A percentile compares a stretch with the other conserved stretches of the same genome.
Conservation (phyloP, 1,139 yeast species). For the Geotrichum fermentans region DNA sequence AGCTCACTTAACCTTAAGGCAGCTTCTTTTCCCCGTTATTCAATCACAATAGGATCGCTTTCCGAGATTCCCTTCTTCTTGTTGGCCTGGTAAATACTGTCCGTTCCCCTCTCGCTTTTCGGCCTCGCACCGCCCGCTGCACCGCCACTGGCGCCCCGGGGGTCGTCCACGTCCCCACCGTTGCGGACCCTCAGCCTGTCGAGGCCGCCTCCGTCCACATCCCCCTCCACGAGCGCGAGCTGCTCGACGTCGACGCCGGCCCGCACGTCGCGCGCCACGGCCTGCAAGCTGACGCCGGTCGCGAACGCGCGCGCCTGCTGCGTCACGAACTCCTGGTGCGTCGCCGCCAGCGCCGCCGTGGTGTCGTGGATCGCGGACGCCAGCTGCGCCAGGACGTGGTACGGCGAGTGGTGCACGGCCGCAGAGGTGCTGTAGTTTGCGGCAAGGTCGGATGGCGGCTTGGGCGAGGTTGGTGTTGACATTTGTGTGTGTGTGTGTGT, state of each 20-base stretch:
- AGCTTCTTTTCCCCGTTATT: too few species aligned
- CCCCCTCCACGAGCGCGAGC: constrained; percentile 5
- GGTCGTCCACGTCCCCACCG: not conserved
- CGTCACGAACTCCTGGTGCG: constrained; percentile 19
- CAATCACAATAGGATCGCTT: constrained; percentile 11
- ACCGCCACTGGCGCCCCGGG: not conserved
- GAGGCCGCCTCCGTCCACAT: not conserved
- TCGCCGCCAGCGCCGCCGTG: constrained; percentile 6
- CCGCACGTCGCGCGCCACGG: constrained; percentile 16
- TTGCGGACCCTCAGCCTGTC: not conserved
- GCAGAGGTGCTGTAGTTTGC: constrained; percentile 1
- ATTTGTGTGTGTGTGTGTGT: not conserved
- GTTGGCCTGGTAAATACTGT: constrained; percentile 7
- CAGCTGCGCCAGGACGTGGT: constrained; percentile 11
- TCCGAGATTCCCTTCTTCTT: not conserved
- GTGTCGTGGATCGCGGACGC: constrained; percentile 5
- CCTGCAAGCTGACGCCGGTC: constrained; percentile 19
- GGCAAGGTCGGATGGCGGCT: not conserved
- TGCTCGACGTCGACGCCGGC: constrained; percentile 19
- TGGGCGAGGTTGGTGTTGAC: constrained; percentile 1
- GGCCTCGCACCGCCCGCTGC: not conserved
- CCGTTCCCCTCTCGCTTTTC: not conserved
- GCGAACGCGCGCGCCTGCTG: constrained; percentile 18
- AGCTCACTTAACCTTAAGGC: too few species aligned
- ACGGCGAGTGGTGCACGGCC: constrained; percentile 8